Conservation (phyloP, 441 rosid species). For the Pelargonium cotyledonis region DNA sequence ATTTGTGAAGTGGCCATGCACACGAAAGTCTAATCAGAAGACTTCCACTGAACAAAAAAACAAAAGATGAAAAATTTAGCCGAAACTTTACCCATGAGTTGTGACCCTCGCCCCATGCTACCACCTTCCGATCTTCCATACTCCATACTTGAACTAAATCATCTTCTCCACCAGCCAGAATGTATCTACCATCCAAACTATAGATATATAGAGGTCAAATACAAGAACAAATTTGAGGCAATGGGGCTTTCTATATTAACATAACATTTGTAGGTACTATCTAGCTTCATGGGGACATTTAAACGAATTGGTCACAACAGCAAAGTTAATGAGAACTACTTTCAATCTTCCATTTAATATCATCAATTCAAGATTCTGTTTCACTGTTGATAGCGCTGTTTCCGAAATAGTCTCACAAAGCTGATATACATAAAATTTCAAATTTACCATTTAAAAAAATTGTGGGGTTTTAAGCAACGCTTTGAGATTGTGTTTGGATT, state of each 20-base stretch:
- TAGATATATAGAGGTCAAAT: neutral
- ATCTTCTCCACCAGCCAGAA: constrained; percentile 3
- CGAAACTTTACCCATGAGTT: neutral
- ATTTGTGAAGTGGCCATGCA: neutral
- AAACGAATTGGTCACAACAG: neutral
- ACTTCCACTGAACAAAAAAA: neutral
- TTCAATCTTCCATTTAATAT: neutral
- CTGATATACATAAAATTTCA: neutral
- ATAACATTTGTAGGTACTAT: too few species aligned
- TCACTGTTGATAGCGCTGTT: neutral
- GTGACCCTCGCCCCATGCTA: constrained; percentile 5
- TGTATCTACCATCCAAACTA: constrained; percentile 5
- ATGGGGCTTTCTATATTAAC: too few species aligned
- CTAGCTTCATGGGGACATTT: neutral
- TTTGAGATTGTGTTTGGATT: too few species aligned
- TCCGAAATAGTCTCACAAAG: neutral
- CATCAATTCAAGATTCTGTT: neutral
- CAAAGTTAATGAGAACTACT: neutral
- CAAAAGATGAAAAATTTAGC: neutral
- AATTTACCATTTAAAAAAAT: too few species aligned
- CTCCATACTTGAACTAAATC: constrained; percentile 1
- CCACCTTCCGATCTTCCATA: constrained; percentile 5
- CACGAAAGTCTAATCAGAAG: neutral
- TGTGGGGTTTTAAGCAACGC: too few species aligned
- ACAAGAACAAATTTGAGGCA: too few species aligned